phyloP scores from a whole-genome alignment of 2,329 filamentous ascomycete species.

The Calycina marina region DNA sequence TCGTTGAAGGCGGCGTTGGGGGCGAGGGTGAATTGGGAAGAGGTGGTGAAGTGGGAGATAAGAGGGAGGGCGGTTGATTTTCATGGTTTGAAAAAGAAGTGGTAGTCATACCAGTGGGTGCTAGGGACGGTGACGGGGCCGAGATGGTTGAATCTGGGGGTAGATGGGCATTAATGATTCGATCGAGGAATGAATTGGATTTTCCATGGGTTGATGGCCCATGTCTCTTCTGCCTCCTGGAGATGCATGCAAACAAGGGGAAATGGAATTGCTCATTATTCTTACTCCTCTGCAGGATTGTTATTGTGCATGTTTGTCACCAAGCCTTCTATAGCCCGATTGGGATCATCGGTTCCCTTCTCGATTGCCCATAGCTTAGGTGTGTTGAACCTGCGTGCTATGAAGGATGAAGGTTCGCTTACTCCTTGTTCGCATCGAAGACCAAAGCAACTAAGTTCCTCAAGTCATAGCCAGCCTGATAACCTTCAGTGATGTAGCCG shows the following conservation, averaged over 20 bases:
- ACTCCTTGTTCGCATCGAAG: slow-evolving; percentile 3
- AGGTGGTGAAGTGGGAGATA: slow-evolving; percentile 5
- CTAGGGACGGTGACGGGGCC: slow-evolving; percentile 9
- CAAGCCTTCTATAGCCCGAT: slow-evolving; percentile 5
- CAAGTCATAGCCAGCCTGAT: slow-evolving; percentile 9
- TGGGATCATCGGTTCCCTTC: slow-evolving; percentile 7
- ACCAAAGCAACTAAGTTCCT: slow-evolving; percentile 11
- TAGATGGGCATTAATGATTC: no score
- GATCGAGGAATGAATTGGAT: no score
- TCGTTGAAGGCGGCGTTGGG: slow-evolving; percentile 11
- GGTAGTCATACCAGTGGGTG: slow-evolving; percentile 10
- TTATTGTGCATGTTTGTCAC: slow-evolving; percentile 9
- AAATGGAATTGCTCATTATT: no score
- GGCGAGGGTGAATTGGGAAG: slow-evolving; percentile 9
- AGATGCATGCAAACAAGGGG: no score
- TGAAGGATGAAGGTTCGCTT: neutral
- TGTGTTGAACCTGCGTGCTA: neutral
- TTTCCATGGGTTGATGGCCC: no score
- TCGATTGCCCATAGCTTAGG: slow-evolving; percentile 7
- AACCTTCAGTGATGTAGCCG: slow-evolving; percentile 9
- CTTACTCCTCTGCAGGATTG: slow-evolving; percentile 13
- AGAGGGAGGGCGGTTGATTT: slow-evolving; percentile 7
- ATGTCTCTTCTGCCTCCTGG: no score
- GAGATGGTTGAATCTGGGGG: slow-evolving; percentile 10
- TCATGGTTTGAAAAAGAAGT: slow-evolving; percentile 11